Conservation (phyloP, 805 yeast genomes). For the Wickerhamomyces bovis region DNA sequence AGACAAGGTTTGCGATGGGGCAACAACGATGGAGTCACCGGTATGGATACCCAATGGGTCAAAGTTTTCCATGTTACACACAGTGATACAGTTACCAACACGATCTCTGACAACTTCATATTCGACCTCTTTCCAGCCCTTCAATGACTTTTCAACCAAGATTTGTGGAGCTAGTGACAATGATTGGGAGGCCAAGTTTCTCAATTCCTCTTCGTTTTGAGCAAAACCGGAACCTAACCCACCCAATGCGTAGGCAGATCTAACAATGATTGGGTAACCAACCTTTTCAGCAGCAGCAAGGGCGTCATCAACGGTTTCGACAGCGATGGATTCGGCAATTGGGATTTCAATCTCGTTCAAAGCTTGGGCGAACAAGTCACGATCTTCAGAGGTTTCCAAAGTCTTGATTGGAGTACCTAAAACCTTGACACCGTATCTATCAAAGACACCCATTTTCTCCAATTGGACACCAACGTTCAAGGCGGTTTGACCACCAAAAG, state of each 20-base stretch:
- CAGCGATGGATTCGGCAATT: slow-evolving; percentile 95
- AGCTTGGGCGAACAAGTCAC: slow-evolving; percentile 94
- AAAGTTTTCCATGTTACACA: slow-evolving; percentile 98
- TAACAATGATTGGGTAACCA: slow-evolving; percentile 94
- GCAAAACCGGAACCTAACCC: slow-evolving; percentile 99
- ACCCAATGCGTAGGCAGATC: slow-evolving; percentile 96
- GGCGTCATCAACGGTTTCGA: slow-evolving; percentile 89
- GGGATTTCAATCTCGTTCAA: slow-evolving; percentile 93
- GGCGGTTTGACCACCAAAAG: slow-evolving; percentile 99
- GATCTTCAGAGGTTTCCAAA: slow-evolving; percentile 93
- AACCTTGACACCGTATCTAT: slow-evolving; percentile 86
- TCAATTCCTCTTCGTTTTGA: slow-evolving; percentile 70
- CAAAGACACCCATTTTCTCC: slow-evolving; percentile 91
- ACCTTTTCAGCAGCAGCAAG: slow-evolving; percentile 80
- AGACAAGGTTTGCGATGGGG: slow-evolving; percentile 95
- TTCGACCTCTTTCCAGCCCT: slow-evolving; percentile 99
- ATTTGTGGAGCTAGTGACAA: slow-evolving; percentile 90
- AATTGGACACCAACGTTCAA: slow-evolving; percentile 92
- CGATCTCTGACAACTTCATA: slow-evolving; percentile 97
- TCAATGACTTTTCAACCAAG: slow-evolving; percentile 90
- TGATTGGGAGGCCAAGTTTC: slow-evolving; percentile 84
- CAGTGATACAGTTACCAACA: slow-evolving; percentile 95
- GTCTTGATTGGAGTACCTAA: slow-evolving; percentile 97
- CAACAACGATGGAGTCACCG: slow-evolving; percentile 98
- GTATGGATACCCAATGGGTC: slow-evolving; percentile 98